phyloP scores from a whole-genome alignment of 2,329 filamentous ascomycete genomes.

The Colletotrichum lentis region DNA sequence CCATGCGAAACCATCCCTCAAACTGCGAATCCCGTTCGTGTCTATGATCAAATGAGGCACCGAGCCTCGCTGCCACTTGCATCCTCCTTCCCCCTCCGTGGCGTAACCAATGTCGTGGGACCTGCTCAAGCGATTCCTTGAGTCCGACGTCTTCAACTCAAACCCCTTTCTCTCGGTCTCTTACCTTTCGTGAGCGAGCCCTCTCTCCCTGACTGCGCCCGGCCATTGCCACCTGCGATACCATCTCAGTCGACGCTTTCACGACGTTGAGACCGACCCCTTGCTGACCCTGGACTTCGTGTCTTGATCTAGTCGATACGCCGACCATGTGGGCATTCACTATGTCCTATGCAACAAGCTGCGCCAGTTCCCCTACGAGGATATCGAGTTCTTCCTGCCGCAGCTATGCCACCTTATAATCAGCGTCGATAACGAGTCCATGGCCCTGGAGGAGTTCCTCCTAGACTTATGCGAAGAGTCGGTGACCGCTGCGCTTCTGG shows the following conservation, averaged over 20 bases:
- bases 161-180: slow-evolving; percentile 88
- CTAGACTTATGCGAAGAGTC: slow-evolving; percentile 87
- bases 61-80: slow-evolving; percentile 43
- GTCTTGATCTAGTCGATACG: slow-evolving; percentile 72
- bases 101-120: slow-evolving; percentile 77
- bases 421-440: slow-evolving; percentile 88
- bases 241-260: slow-evolving; percentile 13
- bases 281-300: slow-evolving; percentile 34
- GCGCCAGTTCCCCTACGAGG: slow-evolving; percentile 87
- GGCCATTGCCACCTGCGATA: slow-evolving; percentile 10
- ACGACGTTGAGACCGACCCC: slow-evolving; percentile 5
- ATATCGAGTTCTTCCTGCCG: slow-evolving; percentile 91
- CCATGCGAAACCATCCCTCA: slow-evolving; percentile 42
- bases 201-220: slow-evolving; percentile 26
- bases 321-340: slow-evolving; percentile 88
- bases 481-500: slow-evolving; percentile 82
- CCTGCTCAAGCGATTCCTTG: slow-evolving; percentile 87
- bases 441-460: slow-evolving; percentile 88
- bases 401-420: slow-evolving; percentile 89
- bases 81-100: slow-evolving; percentile 43
- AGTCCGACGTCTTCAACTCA: slow-evolving; percentile 93
- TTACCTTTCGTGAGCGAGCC: slow-evolving; percentile 78
- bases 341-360: slow-evolving; percentile 90
- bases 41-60: slow-evolving; percentile 51
- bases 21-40: slow-evolving; percentile 41